phyloP scores from a whole-genome alignment of 2,329 filamentous ascomycete species.

The Fusarium guadeloupense region DNA sequence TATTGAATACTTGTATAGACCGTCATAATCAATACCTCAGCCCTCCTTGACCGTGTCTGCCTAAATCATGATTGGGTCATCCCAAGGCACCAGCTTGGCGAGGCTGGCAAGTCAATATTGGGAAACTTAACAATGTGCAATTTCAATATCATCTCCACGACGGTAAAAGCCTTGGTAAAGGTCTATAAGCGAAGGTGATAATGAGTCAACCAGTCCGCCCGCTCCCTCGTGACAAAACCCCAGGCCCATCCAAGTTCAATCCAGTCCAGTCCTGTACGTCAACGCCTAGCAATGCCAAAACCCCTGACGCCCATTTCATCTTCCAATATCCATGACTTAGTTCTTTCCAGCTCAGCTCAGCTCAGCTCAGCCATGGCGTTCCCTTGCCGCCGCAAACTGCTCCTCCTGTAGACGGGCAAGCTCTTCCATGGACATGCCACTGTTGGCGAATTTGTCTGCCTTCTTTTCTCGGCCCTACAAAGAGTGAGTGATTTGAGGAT shows the following conservation, averaged over 20 bases:
- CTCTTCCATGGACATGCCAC: slow-evolving; percentile 90
- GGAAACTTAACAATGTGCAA: slow-evolving; percentile 3
- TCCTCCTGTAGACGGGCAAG: slow-evolving; percentile 89
- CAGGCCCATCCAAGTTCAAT: slow-evolving; percentile 21
- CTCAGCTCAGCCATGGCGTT: slow-evolving; percentile 47
- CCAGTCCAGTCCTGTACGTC: slow-evolving; percentile 33
- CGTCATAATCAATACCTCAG: not conserved
- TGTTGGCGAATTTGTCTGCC: slow-evolving; percentile 95
- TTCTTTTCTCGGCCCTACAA: slow-evolving; percentile 90
- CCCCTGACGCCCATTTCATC: slow-evolving; percentile 34
- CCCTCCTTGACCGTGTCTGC: not conserved
- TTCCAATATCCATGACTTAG: not conserved
- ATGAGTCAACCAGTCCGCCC: slow-evolving; percentile 23
- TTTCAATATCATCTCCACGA: not conserved
- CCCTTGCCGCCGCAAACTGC: slow-evolving; percentile 79
- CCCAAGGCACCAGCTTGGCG: not conserved
- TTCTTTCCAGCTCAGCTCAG: slow-evolving; percentile 6
- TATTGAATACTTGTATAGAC: no score
- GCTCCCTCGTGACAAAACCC: slow-evolving; percentile 26
- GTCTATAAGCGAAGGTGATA: slow-evolving; percentile 41
- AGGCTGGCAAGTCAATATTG: not conserved
- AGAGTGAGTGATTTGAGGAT: slow-evolving; percentile 51
- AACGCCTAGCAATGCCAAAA: slow-evolving; percentile 51
- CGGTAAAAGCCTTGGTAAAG: slow-evolving; percentile 1
- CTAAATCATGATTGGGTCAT: slow-evolving; percentile 2